Percentiles rank a stretch among this genome's conserved stretches.
These are phyloP conservation scores for Paramecium bursaria DNA, from an alignment of 73 alveolate species.

Conservation along the genomic window DNA sequence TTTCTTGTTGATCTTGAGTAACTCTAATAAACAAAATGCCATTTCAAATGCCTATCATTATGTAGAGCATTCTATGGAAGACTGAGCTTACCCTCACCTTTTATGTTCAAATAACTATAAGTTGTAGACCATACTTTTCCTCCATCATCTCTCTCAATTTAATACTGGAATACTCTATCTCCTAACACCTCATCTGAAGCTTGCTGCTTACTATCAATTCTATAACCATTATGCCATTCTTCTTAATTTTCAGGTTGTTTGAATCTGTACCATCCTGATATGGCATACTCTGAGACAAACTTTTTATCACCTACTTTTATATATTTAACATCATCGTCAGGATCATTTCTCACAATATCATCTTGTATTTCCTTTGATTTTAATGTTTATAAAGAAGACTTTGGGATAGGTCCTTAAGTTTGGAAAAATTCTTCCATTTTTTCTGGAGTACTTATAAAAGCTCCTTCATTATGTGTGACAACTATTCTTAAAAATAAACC, in stretches of 20 bases:
- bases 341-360: no score
- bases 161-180: conserved; percentile 19
- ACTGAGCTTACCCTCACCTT: conserved; percentile 50
- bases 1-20: conserved; percentile 8
- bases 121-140: conserved; percentile 53
- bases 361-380: no score
- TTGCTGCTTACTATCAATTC: no score
- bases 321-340: no score
- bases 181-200: conserved; percentile 19
- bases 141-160: conserved; percentile 42
- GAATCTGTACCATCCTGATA: conserved; percentile 46
- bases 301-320: no score
- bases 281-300: conserved; percentile 29
- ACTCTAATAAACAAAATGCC: conserved; percentile 51
- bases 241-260: background rate
- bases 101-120: conserved; percentile 40
- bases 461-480: no score
- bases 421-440: no score
- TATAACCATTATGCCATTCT: conserved; percentile 25
- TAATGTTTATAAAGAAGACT: no score
- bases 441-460: no score
- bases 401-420: no score
- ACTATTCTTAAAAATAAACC: no score
- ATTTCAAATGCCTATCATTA: conserved; percentile 28
- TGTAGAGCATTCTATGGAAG: conserved; percentile 42